Base-by-base conservation (phyloP, 495 filamentous ascomycete genomes). In the Cercophora newfieldiana region DNA sequence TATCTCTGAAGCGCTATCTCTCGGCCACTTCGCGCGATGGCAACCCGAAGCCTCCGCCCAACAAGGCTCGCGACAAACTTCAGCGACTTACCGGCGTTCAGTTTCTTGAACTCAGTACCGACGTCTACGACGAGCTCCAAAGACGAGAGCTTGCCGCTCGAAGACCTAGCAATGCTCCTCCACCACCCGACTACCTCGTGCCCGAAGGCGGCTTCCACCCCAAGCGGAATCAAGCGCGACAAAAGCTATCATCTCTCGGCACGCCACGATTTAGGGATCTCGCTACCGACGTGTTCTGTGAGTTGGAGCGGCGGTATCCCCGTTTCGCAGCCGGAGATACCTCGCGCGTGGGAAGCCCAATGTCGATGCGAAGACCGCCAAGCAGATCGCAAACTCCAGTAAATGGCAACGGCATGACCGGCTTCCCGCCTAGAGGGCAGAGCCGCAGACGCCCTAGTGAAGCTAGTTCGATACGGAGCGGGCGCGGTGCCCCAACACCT, bases 41-140 rank as follows among this genome's bases (percentile, higher is more conserved):
- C 69, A 87, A 89, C 66, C 83, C 85, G 25, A 89, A 88, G 66
- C 86, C 87, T 44, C 87, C 88, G 68, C 89, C 91, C 26, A 96
- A 94, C 77, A 90, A 90, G 75, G 95, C 95, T 48, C 86, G 92
- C 58, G 95, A 97, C 77, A 99, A 99, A 80, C 82, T 98, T 51
- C 84, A 97, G 57, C 86, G 94, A 54, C 81, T 99, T 37, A 96
- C 93, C 0, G 81, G 89, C 10, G 92, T 94, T 25, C 95, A 99
- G 74, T 99, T 99, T 74, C 91, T 96, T 74, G 95, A 99, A 79
- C 82, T 99, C 22, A 97, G 92, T 73, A 98, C 94, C 22, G 95
- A 99, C 76, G 95, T 99, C 31, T 98, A 93, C 77, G 95, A 99
- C 76, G 95, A 99, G 77, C 81, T 97, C 50, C 85, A 95, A 66